Evolutionary conservation across 2,329 filamentous ascomycete species (phyloP), one percentile per base, ranked within the genome.

Genomic region (Fusarium acutatum): DNA sequence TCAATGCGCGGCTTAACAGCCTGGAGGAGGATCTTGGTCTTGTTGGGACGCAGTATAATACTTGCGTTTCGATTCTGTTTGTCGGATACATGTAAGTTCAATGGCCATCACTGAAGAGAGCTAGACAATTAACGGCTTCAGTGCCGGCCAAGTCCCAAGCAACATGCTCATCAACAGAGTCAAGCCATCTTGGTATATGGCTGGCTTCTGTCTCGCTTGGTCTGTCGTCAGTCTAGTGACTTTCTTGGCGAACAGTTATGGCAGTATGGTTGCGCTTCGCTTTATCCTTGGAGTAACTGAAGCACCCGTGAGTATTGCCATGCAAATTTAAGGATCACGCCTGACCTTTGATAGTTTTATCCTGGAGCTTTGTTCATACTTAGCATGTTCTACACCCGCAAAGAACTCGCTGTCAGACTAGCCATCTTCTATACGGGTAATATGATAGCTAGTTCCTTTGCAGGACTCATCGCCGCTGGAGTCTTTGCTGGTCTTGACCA

Each of bases 301-400:
- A 56, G 83, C 83, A 3, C 82, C 83, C 0, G 72, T 75, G 6
- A 44, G 72, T 64, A 7, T 7, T 0, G 0, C 5, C 1, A 9
- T 22, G 1, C 7, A 3, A 6, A 17, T 12, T 7, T 0, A 0
- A 22, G 5, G 7, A n/a, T 40, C 3, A 22, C 7, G 10, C 2
- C 56, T 72, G 1, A 72, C 18, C 1, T 3, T 3, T 1, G 0
- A 1, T 6, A 75, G 72, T 81, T 83, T 43, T 82, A 81, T 58
- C 80, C 79, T 0, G 80, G 81, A 28, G 80, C 76, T 6, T 61
- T 81, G 0, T 80, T 77, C 49, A 83, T 88, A 26, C 81, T 89
- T 1, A 85, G 85, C 9, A 84, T 86, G 64, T 89, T 87, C 78
- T 90, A 89, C 74, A 88, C 87, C 0, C 82, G 86, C 28, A 85